Percentiles rank a stretch among this genome's conserved stretches.
These are phyloP conservation scores for Venturia pyrina DNA, from an alignment of 2,329 filamentous ascomycete species.

Conservation along the genomic window DNA sequence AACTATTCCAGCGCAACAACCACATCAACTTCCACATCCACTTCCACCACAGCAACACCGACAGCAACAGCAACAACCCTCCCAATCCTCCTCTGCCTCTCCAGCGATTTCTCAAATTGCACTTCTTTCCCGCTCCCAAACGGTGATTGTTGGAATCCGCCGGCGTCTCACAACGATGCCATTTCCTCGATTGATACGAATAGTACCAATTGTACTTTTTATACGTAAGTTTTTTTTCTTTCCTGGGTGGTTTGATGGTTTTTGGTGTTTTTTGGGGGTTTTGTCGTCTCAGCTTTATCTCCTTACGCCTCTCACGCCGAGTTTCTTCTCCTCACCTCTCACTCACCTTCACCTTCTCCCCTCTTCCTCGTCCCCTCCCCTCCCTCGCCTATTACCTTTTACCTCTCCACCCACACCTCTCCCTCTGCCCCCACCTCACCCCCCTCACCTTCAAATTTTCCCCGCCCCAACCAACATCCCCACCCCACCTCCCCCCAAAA, in stretches of 20 bases:
- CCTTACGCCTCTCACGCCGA: too few relatives aligned
- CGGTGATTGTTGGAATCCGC: neutral
- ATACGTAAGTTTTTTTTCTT: neutral
- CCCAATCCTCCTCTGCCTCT: neutral
- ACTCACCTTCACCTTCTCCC: too few relatives aligned
- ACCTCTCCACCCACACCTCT: too few relatives aligned
- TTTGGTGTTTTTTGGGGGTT: too few relatives aligned
- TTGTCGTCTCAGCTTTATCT: too few relatives aligned
- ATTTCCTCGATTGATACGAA: neutral
- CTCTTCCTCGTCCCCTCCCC: too few relatives aligned
- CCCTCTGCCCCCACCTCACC: too few relatives aligned
- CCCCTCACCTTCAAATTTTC: too few relatives aligned
- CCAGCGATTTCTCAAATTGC: neutral
- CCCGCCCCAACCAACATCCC: too few relatives aligned
- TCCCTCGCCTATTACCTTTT: neutral
- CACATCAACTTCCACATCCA: neutral
- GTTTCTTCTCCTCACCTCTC: too few relatives aligned
- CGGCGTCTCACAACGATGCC: neutral
- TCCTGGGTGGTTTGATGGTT: too few relatives aligned
- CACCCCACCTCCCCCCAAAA: too few relatives aligned
- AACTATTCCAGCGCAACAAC: neutral
- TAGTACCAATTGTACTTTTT: neutral
- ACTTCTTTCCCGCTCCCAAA: neutral
- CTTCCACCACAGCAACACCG: neutral
- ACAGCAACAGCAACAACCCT: neutral